A percentile compares a stretch with the other conserved stretches of the same genome.
phyloP scores from a whole-genome alignment of 2,329 filamentous ascomycete species.

The Claviceps pazoutovae region DNA sequence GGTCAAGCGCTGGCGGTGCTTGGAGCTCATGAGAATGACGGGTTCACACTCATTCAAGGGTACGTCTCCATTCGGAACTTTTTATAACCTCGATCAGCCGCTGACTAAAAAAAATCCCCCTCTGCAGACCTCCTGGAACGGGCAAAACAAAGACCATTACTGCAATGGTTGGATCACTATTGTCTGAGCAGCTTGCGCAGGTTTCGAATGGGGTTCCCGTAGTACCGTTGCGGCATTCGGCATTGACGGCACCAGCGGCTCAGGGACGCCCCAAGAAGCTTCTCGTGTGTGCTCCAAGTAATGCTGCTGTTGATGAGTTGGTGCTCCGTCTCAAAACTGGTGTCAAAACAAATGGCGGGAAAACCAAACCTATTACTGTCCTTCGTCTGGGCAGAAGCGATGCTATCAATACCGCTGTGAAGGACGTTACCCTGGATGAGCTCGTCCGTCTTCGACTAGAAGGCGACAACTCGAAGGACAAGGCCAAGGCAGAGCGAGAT shows the following conservation, averaged over 20 bases:
- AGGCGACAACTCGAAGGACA: conserved; percentile 42
- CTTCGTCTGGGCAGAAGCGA: conserved; percentile 83
- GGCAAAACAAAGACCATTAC: conserved; percentile 98
- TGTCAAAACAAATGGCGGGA: conserved; percentile 62
- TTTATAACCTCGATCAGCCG: background rate
- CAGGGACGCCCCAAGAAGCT: conserved; percentile 56
- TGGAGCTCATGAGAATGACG: conserved; percentile 88
- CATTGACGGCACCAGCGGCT: conserved; percentile 10
- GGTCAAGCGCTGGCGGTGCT: conserved; percentile 87
- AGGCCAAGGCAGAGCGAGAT: conserved; percentile 41
- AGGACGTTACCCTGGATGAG: conserved; percentile 86
- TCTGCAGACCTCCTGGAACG: conserved; percentile 67
- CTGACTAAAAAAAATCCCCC: conserved; percentile 15
- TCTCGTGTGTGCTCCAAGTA: conserved; percentile 94
- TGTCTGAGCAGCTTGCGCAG: conserved; percentile 23
- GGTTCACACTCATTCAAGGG: conserved; percentile 92
- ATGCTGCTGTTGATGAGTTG: conserved; percentile 91
- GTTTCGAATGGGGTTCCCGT: conserved; percentile 18
- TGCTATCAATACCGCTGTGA: conserved; percentile 78
- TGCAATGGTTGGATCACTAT: conserved; percentile 80
- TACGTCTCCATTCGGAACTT: conserved; percentile 21
- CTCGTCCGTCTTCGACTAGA: conserved; percentile 65
- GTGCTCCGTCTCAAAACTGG: conserved; percentile 85
- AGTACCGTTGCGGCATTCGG: conserved; percentile 15
- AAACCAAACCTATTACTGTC: conserved; percentile 65